Base-by-base conservation (phyloP, 2,329 filamentous ascomycete genomes). In the Xylariaceae sp. region DNA sequence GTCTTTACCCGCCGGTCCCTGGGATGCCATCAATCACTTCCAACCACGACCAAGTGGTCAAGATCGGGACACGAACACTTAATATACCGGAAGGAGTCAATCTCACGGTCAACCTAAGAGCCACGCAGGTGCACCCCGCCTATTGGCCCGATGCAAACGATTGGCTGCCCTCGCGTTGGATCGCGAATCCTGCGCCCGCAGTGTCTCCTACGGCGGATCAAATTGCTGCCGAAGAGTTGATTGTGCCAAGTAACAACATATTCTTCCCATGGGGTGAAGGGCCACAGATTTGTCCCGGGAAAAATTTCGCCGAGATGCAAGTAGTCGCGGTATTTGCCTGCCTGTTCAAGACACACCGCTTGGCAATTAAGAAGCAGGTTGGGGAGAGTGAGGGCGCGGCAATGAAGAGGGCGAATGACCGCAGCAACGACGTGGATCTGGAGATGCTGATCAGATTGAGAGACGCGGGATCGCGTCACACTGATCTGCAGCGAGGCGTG, bases 231-330 rank as follows among this genome's bases (percentile, higher is more conserved):
- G 40, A 50, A 19, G n/a, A 36, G 34, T 22, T 50, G 39, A 13
- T 44, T 15, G 30, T 50, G 8, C 48, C 26, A 7, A 16, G 39
- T 15, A 50, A 50, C 18, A 15, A 15, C 40, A 36, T 29, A 13
- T 50, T 50, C 19, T 44, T 50, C 26, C 48, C 48, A 18, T 50
- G 48, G 39, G 21, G 9, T 3, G 39, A 50, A 15, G 48, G 39
- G 9, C 48, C 48, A 18, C 39, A 50, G 29, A 44, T 18, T n/a
- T 44, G 39, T 7, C 19, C 22, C 10, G 36, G 47, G 26, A 26
- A 26, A 8, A 26, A 26, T 4, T 64, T 65, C 37, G 47, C 61
- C 19, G 57, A 55, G 49, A 61, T 65, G 0, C 58, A 65, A 32
- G 56, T 34, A 0, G 59, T 61, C 1, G 64, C 59, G 1, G 61